Base-by-base conservation (phyloP, 371 early-diverging fungal species). In the Apophysomyces elegans region DNA sequence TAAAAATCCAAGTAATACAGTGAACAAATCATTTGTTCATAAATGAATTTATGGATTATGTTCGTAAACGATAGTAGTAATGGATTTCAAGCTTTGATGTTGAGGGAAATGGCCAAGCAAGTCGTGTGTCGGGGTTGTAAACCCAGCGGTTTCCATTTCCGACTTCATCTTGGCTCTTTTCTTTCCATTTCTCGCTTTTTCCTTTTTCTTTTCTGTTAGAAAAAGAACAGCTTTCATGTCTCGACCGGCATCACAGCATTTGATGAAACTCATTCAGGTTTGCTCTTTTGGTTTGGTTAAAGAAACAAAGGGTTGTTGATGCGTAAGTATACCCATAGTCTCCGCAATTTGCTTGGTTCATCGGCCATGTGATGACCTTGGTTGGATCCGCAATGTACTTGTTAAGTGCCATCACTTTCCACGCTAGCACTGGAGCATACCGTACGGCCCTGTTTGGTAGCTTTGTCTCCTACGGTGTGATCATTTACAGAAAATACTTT, bases 401-500 rank as follows among this genome's bases (percentile, higher is more conserved):
- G 16, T n/a, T 80, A 18, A 72, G 79, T 26, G 58, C 77, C 3
- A 45, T 77, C 21, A 65, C 70, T 13, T 74, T 82, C 66, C 68
- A 80, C 60, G 58, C 72, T 61, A 61, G 69, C 37, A 57, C 71
- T 32, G 63, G 60, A 21, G 64, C 71, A 61, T 93, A 93, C 69
- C 74, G 71, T 46, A 71, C 80, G 59, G 93, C 92, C 13, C 88
- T 85, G 50, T 66, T 88, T 68, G 93, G 95, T 8, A 91, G 93
- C 6, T 63, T 92, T 7, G 61, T 91, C 37, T 89, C 90, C 50
- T 96, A 96, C 74, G 89, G 90, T 54, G 93, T 96, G 37, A 94
- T 95, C 59, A 85, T 94, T 60, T 93, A 92, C 85, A 95, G 93
- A 72, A 87, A 92, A 11, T 91, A 91, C 72, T 91, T 91, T 63